Evolutionary conservation across 129 eudicot genomes (phyloP).

Genomic region (Lonicera japonica): DNA sequence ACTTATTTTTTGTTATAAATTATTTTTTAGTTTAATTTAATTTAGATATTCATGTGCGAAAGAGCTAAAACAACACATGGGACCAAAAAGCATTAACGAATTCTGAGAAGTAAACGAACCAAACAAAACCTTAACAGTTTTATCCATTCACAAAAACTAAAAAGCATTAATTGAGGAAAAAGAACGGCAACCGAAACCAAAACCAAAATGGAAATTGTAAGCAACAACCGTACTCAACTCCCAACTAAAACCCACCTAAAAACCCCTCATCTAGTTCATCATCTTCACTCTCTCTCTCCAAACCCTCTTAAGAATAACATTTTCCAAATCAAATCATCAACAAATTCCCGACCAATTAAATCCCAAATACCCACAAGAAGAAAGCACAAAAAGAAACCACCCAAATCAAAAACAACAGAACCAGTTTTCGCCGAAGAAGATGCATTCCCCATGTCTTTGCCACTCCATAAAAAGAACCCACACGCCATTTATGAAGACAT

Average conservation of each 20-base stretch:
- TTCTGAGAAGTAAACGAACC: too few species aligned
- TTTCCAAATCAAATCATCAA: conserved; percentile 19
- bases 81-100: too few species aligned
- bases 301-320: conserved; percentile 17
- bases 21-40: too few species aligned
- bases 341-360: neutral
- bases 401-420: neutral
- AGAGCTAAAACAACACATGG: too few species aligned
- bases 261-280: neutral
- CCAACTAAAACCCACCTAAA: conserved; percentile 14
- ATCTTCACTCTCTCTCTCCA: conserved; percentile 17
- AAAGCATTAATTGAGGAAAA: conserved; percentile 9
- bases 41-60: too few species aligned
- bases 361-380: conserved; percentile 12
- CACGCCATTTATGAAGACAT: conserved; percentile 54
- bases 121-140: too few species aligned
- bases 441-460: conserved; percentile 48
- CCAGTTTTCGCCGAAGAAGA: conserved; percentile 26
- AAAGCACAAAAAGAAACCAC: conserved; percentile 3
- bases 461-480: conserved; percentile 66
- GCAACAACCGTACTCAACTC: conserved; percentile 9
- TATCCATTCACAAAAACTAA: too few species aligned
- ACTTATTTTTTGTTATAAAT: too few species aligned
- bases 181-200: neutral
- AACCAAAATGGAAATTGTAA: conserved; percentile 27